These are phyloP conservation scores for Nepenthes mirabilis DNA, from an alignment of 148 eudicot genomes.

Conservation along the genomic window DNA sequence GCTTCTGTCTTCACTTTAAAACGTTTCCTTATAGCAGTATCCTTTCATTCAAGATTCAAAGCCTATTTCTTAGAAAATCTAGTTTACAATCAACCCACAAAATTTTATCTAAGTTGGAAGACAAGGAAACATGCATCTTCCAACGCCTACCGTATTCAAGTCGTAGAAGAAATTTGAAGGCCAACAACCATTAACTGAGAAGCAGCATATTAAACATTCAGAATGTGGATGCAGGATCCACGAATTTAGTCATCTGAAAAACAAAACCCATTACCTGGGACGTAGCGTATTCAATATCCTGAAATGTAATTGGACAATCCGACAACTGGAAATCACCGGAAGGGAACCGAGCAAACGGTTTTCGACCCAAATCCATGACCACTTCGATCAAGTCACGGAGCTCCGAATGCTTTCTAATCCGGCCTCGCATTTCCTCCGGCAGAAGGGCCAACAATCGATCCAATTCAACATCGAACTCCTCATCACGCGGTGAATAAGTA, in stretches of 20 bases:
- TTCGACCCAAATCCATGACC: conserved; percentile 86
- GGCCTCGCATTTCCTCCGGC: conserved; percentile 64
- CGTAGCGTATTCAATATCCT: conserved; percentile 52
- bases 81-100: no score
- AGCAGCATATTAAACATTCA: neutral
- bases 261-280: conserved; percentile 36
- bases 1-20: no score
- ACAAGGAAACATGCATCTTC: no score
- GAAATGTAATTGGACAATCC: conserved; percentile 45
- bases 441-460: conserved; percentile 50
- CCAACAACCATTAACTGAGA: no score
- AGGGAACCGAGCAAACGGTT: conserved; percentile 74
- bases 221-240: conserved; percentile 4
- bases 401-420: conserved; percentile 46
- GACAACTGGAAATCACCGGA: conserved; percentile 73
- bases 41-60: no score
- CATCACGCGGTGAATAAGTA: conserved; percentile 10
- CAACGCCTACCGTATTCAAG: no score
- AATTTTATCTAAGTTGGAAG: no score
- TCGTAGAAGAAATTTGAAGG: no score
- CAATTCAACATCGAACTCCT: conserved; percentile 44
- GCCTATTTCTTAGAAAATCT: no score
- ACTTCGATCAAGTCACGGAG: conserved; percentile 59
- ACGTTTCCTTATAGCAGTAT: no score
- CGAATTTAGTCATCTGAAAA: neutral